These are phyloP conservation scores for Stagonosporopsis chrysanthemi DNA, from an alignment of 2,329 filamentous ascomycete species.

Conservation along the genomic window DNA sequence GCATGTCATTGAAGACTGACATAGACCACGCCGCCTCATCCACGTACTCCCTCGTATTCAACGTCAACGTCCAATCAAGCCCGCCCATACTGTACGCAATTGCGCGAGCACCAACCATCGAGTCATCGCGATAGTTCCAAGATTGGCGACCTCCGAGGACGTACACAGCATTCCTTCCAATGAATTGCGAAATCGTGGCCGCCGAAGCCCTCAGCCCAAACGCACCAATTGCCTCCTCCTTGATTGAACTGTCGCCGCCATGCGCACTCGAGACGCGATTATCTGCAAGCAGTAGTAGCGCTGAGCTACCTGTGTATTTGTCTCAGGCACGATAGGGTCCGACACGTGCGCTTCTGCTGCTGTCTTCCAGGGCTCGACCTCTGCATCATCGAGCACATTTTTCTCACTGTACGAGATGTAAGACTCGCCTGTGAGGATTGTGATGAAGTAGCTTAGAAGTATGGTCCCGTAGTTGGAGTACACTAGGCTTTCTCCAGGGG, in stretches of 20 bases:
- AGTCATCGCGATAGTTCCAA: conserved; percentile 10
- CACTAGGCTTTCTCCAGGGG: conserved; percentile 20
- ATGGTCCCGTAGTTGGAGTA: conserved; percentile 35
- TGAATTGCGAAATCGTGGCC: conserved; percentile 23
- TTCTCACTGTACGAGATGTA: conserved; percentile 28
- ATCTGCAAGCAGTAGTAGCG: conserved; percentile 9
- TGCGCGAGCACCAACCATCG: conserved; percentile 13
- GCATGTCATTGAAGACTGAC: conserved; percentile 1
- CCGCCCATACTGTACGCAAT: conserved; percentile 7
- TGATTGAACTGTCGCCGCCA: conserved; percentile 29
- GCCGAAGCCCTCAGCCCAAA: conserved; percentile 29
- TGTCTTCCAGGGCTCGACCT: conserved; percentile 24
- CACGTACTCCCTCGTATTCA: conserved; percentile 19
- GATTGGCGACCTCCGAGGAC: conserved; percentile 4
- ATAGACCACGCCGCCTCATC: conserved; percentile 7
- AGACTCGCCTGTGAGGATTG: conserved; percentile 22
- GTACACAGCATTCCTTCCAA: conserved; percentile 14
- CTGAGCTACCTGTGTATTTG: conserved; percentile 6
- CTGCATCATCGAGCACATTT: conserved; percentile 22
- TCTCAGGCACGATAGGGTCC: conserved; percentile 24
- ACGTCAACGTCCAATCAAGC: conserved; percentile 13
- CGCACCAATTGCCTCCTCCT: conserved; percentile 26
- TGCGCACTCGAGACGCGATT: conserved; percentile 10
- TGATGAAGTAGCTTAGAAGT: conserved; percentile 27
- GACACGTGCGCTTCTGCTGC: conserved; percentile 9